A percentile compares a stretch with the other conserved stretches of the same genome.
Evolutionary conservation across 225 moss, liverwort and hornwort genomes (phyloP).

Genomic region (Rhytidiadelphus loreus): DNA sequence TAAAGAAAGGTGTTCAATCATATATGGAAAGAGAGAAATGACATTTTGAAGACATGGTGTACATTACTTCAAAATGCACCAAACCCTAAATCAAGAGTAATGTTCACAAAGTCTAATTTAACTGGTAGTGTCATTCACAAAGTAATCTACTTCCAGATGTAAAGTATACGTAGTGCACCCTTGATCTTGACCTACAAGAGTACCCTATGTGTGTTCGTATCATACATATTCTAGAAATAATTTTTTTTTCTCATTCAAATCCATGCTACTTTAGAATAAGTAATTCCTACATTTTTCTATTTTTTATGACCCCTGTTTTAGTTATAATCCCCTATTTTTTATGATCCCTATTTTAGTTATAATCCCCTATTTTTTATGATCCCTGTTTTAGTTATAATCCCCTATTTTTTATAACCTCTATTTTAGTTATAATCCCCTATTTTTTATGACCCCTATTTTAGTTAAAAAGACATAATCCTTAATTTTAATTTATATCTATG

Average conservation of each 20-base stretch:
- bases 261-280: too few species aligned
- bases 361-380: too few species aligned
- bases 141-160: background rate
- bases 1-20: fast-evolving
- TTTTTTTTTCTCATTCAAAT: background rate
- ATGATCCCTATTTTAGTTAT: too few species aligned
- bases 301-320: too few species aligned
- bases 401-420: too few species aligned
- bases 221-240: background rate
- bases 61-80: too few species aligned
- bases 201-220: background rate
- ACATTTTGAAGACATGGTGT: too few species aligned
- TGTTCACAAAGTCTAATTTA: background rate
- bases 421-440: too few species aligned
- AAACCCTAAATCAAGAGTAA: background rate
- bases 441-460: background rate
- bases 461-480: background rate
- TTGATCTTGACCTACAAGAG: background rate
- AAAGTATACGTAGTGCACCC: fast-evolving
- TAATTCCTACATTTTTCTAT: too few species aligned
- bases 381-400: too few species aligned
- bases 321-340: too few species aligned
- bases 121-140: background rate
- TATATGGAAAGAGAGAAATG: too few species aligned
- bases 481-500: fast-evolving